phyloP scores from a whole-genome alignment of 1,284 basidiomycete species.

The Sporisorium graminicola region DNA sequence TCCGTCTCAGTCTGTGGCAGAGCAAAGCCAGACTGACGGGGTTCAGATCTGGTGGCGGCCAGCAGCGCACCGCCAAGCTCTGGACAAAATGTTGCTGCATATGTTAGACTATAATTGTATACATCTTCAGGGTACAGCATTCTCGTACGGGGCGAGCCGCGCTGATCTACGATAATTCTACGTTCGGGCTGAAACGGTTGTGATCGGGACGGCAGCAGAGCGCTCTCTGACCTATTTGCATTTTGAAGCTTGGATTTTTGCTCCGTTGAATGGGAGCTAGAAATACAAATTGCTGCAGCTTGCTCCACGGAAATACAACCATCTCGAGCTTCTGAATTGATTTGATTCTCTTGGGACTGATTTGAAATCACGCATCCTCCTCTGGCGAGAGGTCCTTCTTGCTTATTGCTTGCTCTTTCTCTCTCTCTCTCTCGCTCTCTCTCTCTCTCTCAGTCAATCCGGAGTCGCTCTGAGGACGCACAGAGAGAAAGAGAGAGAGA shows the following conservation, averaged over 20 bases:
- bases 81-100: too few relatives aligned
- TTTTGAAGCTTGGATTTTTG: neutral
- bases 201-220: slow-evolving; percentile 36
- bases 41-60: too few relatives aligned
- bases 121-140: neutral
- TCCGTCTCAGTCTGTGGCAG: neutral
- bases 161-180: neutral
- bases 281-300: slow-evolving; percentile 1
- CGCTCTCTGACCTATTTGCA: neutral
- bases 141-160: slow-evolving; percentile 16
- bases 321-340: neutral
- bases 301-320: neutral
- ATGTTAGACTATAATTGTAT: neutral
- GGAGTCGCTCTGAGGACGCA: too few relatives aligned
- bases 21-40: neutral
- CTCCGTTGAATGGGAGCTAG: neutral
- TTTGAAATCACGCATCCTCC: slow-evolving; percentile 20
- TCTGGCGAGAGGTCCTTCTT: neutral
- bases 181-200: slow-evolving; percentile 47
- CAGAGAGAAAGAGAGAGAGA: neutral
- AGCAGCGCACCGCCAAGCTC: too few relatives aligned
- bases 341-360: neutral
- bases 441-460: too few relatives aligned
- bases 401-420: too few relatives aligned
- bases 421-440: too few relatives aligned